Evolutionary conservation across 2,329 filamentous ascomycete genomes (phyloP).

Genomic region (Colletotrichum magnum): DNA sequence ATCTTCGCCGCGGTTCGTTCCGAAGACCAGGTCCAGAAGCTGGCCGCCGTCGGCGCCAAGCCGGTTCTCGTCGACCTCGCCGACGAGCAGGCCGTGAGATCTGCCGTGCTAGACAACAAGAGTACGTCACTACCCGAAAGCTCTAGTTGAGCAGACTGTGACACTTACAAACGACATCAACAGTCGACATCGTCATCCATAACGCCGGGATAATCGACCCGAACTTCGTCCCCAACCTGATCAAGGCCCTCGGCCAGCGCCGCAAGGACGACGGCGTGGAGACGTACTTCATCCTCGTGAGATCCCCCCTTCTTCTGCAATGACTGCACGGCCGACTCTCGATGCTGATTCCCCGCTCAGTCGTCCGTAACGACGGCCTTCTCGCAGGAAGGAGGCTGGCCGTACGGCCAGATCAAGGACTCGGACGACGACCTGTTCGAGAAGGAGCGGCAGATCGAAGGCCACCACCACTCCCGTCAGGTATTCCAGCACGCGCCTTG

Average conservation of each 20-base stretch:
- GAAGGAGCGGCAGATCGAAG: slow-evolving; percentile 47
- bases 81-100: slow-evolving; percentile 45
- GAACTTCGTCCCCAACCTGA: slow-evolving; percentile 45
- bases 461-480: slow-evolving; percentile 46
- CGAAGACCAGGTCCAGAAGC: slow-evolving; percentile 49
- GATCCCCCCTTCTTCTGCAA: not conserved
- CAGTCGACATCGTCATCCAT: slow-evolving; percentile 55
- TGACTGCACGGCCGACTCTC: not conserved
- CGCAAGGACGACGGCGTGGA: slow-evolving; percentile 45
- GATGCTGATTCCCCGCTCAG: slow-evolving; percentile 34
- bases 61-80: slow-evolving; percentile 50
- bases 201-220: slow-evolving; percentile 50
- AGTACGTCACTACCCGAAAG: slow-evolving; percentile 43
- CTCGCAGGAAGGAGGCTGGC: slow-evolving; percentile 49
- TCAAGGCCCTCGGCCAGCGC: slow-evolving; percentile 51
- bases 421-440: slow-evolving; percentile 46
- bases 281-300: slow-evolving; percentile 47
- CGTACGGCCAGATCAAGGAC: slow-evolving; percentile 49
- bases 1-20: slow-evolving; percentile 52
- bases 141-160: no score
- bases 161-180: slow-evolving; percentile 1
- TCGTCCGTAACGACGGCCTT: slow-evolving; percentile 48
- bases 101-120: slow-evolving; percentile 44
- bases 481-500: no score
- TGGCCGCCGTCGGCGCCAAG: slow-evolving; percentile 50